Evolutionary conservation across 2,329 filamentous ascomycete genomes (phyloP).

Genomic region (Leptographium lundbergii): DNA sequence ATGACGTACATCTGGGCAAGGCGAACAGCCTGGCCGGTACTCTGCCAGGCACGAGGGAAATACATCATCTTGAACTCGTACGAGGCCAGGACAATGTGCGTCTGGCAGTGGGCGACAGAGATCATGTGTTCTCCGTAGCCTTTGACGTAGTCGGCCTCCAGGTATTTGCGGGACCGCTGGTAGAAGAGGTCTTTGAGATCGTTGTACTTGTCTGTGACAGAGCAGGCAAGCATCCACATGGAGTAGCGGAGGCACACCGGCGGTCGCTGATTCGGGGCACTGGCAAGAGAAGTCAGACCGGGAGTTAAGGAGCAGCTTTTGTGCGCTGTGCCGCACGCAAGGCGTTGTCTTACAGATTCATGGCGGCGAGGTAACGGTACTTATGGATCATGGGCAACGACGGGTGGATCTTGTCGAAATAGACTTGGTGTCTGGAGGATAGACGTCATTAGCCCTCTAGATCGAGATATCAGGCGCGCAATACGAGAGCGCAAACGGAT

Average conservation of each 20-base stretch:
- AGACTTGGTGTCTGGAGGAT: conserved; percentile 57
- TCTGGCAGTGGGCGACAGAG: conserved; percentile 73
- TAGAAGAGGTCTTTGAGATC: conserved; percentile 82
- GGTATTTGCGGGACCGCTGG: conserved; percentile 75
- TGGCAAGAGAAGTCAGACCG: conserved; percentile 16
- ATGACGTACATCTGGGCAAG: conserved; percentile 63
- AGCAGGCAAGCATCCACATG: conserved; percentile 91
- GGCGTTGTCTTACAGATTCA: conserved; percentile 51
- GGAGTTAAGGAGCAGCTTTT: conserved; percentile 1
- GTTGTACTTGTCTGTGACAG: conserved; percentile 68
- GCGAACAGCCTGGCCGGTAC: conserved; percentile 68
- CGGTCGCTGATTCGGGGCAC: conserved; percentile 70
- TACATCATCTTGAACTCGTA: conserved; percentile 99
- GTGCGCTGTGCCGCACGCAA: not conserved
- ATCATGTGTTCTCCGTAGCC: conserved; percentile 85
- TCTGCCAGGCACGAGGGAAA: conserved; percentile 92
- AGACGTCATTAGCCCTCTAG: not conserved
- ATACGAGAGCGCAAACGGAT: not conserved
- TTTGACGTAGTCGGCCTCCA: conserved; percentile 80
- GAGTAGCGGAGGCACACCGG: conserved; percentile 83
- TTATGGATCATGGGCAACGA: conserved; percentile 82
- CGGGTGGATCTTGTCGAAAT: conserved; percentile 81
- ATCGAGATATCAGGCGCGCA: too few species aligned
- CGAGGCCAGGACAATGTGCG: conserved; percentile 63
- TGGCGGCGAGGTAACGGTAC: conserved; percentile 72